phyloP scores from a whole-genome alignment of 331 rosid genomes.

The Saraca asoca region DNA sequence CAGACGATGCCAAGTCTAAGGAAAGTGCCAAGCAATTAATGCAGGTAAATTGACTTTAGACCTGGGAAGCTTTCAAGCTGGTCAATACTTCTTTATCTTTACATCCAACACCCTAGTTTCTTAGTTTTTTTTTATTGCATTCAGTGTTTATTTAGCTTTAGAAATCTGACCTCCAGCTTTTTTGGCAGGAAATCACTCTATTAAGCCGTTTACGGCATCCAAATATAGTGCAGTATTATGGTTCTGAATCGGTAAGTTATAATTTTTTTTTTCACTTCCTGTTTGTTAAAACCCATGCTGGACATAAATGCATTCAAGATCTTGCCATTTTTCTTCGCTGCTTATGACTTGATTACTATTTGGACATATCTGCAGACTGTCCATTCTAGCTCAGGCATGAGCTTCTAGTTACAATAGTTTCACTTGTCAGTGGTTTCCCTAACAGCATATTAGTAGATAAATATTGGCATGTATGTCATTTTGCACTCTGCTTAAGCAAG shows the following conservation, averaged over 20 bases:
- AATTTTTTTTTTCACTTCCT: conserved; percentile 21
- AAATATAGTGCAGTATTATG: conserved; percentile 92
- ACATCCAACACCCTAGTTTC: conserved; percentile 29
- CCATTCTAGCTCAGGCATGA: conserved; percentile 13
- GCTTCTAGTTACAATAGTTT: conserved; percentile 29
- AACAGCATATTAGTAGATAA: conserved; percentile 14
- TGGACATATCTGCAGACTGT: conserved; percentile 9
- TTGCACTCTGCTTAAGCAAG: conserved; percentile 27
- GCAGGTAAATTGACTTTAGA: conserved; percentile 59
- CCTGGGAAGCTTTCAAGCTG: conserved; percentile 7
- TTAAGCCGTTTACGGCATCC: conserved; percentile 93
- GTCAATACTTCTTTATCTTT: conserved; percentile 12
- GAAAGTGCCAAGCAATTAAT: conserved; percentile 91
- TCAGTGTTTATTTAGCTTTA: conserved; percentile 24
- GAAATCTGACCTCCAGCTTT: conserved; percentile 37
- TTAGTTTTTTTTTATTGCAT: conserved; percentile 8
- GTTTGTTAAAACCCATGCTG: conserved; percentile 9
- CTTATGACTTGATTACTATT: conserved; percentile 3
- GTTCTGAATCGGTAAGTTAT: conserved; percentile 78
- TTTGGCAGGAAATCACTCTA: conserved; percentile 82
- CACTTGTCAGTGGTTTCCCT: conserved; percentile 25
- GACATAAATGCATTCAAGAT: conserved; percentile 16
- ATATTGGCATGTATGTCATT: conserved; percentile 14
- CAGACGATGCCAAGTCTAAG: conserved; percentile 94
- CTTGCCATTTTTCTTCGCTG: conserved; percentile 22